Evolutionary conservation across 768 basidiomycete genomes (phyloP).

Genomic region (Phanerochaete carnosa): DNA sequence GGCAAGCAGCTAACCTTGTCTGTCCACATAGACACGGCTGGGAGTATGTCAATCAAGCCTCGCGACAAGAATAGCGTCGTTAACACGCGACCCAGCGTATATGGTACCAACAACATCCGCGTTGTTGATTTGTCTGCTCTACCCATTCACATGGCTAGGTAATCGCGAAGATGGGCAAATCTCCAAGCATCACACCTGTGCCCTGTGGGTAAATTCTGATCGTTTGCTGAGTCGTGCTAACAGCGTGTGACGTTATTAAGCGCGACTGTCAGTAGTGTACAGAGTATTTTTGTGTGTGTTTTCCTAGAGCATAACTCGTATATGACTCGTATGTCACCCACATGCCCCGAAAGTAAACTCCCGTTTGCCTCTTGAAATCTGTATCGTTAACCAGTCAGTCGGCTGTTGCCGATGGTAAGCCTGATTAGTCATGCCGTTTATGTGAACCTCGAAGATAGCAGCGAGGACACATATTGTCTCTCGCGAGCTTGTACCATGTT

Average conservation of each 20-base stretch:
- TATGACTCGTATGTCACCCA: too few relatives aligned
- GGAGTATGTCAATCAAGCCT: slow-evolving; percentile 30
- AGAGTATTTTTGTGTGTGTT: background rate
- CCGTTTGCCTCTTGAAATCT: too few relatives aligned
- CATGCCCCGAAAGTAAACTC: too few relatives aligned
- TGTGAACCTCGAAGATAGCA: too few relatives aligned
- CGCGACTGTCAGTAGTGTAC: background rate
- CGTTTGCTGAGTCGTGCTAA: background rate
- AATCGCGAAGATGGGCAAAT: background rate
- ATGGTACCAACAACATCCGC: slow-evolving; percentile 42
- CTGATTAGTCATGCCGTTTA: too few relatives aligned
- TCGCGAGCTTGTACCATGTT: too few relatives aligned
- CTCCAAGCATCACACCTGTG: too few relatives aligned
- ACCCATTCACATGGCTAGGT: background rate
- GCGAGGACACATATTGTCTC: too few relatives aligned
- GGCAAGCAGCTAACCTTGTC: background rate
- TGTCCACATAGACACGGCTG: background rate
- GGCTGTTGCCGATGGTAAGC: too few relatives aligned
- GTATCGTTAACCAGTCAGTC: too few relatives aligned
- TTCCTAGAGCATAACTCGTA: too few relatives aligned
- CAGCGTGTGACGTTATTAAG: background rate
- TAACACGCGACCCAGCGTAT: slow-evolving; percentile 18
- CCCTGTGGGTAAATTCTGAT: too few relatives aligned
- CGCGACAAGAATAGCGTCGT: slow-evolving; percentile 35
- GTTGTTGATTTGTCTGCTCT: slow-evolving; percentile 41